Base-by-base conservation (phyloP, 2,329 filamentous ascomycete genomes). In the Blastomyces parvus region DNA sequence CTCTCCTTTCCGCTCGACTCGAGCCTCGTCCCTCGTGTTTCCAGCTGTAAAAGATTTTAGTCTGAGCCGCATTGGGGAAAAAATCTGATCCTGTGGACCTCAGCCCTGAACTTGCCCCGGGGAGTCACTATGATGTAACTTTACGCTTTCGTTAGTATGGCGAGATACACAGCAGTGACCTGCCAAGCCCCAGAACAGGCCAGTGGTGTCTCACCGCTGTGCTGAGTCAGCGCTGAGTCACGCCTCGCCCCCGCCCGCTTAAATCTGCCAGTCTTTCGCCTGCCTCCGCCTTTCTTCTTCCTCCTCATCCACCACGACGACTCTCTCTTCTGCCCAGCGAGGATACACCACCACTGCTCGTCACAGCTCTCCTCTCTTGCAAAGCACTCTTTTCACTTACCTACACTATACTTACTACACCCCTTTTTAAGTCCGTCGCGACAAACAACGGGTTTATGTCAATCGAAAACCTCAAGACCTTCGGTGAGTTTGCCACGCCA, bases 391-490 rank as follows among this genome's bases (percentile, higher is more conserved):
- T 27, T 13, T 44, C 3, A 6, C 25, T 17, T 13, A 27, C 48
- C 48, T 30, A 30, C 17, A 52, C 48, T 52, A 52, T 25, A 14
- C 48, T 13, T 52, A 27, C 3, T 52, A 52, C 63, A 71, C 70
- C 70, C 73, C 17, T 55, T 70, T 74, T 74, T 76, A 78, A 71
- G 70, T 70, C 70, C 72, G 71, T 77, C 77, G 83, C 82, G 80
- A 76, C 75, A 84, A 86, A 86, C 85, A 83, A 83, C 87, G 87
- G 89, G 88, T 92, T 91, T 92, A 94, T 94, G 90, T 94, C 90
- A 87, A 94, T 94, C 89, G 89, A 94, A 91, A 95, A 95, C 86
- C 89, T 95, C 82, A 94, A 94, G 87, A 87, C 88, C 84, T 91
- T 91, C 87, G 90, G 90, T 94, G 82, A 77, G 89, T 83, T 63